Conservation (phyloP, 2,329 filamentous ascomycete species). For the Trichoderma sp. region DNA sequence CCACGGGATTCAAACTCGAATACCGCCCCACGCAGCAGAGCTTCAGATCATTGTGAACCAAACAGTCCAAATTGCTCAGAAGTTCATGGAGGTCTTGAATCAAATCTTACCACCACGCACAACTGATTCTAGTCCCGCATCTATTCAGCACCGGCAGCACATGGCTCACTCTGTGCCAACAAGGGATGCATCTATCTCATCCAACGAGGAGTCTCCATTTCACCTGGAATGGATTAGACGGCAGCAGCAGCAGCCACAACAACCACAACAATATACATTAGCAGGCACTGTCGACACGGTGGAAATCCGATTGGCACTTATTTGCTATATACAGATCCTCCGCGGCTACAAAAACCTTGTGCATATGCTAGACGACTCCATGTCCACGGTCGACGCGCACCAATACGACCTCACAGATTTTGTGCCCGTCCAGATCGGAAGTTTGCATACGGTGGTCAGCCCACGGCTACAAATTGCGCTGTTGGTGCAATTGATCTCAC, state of each 20-base stretch:
- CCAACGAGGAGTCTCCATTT: background rate
- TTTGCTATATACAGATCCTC: slow-evolving; percentile 10
- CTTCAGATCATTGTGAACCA: slow-evolving; percentile 1
- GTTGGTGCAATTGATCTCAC: slow-evolving; percentile 2
- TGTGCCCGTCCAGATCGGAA: slow-evolving; percentile 6
- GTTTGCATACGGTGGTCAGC: background rate
- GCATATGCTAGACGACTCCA: background rate
- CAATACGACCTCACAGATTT: background rate
- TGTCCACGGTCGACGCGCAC: background rate
- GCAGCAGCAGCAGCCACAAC: background rate
- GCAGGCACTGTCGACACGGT: background rate
- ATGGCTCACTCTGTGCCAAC: background rate
- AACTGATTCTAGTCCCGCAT: background rate
- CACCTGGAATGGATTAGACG: background rate
- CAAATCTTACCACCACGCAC: background rate
- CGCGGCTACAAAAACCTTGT: background rate
- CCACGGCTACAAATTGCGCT: slow-evolving; percentile 4
- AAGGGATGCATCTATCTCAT: background rate
- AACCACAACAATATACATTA: background rate
- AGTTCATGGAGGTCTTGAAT: slow-evolving; percentile 11
- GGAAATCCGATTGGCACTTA: slow-evolving; percentile 1
- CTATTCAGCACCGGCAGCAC: background rate
- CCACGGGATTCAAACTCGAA: slow-evolving; percentile 2
- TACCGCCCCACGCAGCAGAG: background rate
- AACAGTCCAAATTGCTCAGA: background rate